Evolutionary conservation across 306 rosid genomes (phyloP), one percentile per base, ranked within the genome.

Genomic region (Cicer yamashitae): DNA sequence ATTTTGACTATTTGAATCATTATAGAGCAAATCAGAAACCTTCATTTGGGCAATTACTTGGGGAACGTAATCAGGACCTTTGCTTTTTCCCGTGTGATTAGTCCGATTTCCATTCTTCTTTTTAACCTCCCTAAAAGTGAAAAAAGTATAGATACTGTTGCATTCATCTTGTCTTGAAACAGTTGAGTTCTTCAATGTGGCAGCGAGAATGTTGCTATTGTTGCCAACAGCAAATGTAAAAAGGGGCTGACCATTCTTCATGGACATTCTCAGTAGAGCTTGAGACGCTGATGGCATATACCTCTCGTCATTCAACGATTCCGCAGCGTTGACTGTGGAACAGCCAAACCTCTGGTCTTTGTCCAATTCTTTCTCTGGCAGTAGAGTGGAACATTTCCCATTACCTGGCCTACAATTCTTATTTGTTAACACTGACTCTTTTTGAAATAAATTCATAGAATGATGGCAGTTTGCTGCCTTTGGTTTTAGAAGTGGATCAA

Each of bases 211-310:
- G 69, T 89, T 81, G 75, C 81, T 72, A 71, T 86, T 87, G 64
- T 90, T 96, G 70, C 89, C 87, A 71, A 88, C 92, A 7, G 98
- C 96, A 89, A 96, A 96, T 73, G 96, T 92, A 75, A 89, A 87
- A 81, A 88, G 83, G 73, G 99, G 98, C 71, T 83, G 86, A 40
- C 96, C 93, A 87, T 89, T 96, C 86, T 96, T 96, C 75, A 86
- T 75, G 17, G 90, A 82, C 77, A 92, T 87, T 78, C 85, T 92
- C 65, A 96, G 79, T 80, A 96, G 86, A 71, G 96, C 97, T 78
- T 89, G 96, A 83, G 79, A 82, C 9, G 83, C 62, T 46, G 91
- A 54, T 46, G 96, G 83, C 74, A 71, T 82, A 44, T 69, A 78
- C 78, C 63, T 85, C 83, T 86, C 84, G 50, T 80, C 86, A 67